A percentile compares a stretch with the other conserved stretches of the same genome.
These are phyloP conservation scores for Hura crepitans DNA, from an alignment of 441 rosid species.

Conservation along the genomic window DNA sequence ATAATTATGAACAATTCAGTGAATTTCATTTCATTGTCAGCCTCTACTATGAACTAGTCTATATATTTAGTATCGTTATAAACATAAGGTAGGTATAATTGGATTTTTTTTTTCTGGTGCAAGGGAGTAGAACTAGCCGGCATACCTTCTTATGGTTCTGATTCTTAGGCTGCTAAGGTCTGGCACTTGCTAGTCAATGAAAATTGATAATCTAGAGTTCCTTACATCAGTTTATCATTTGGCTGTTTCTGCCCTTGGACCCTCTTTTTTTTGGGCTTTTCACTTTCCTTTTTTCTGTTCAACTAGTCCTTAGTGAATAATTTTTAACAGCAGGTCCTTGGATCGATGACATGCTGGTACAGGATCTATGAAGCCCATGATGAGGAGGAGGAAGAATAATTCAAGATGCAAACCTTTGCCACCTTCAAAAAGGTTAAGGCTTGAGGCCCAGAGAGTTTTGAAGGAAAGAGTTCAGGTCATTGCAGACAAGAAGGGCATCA, in stretches of 20 bases:
- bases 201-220: background rate
- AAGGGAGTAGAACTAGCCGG: too few species aligned
- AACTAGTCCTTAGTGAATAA: conserved; percentile 52
- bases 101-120: too few species aligned
- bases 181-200: background rate
- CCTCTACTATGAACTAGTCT: background rate
- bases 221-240: background rate
- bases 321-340: conserved; percentile 78
- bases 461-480: conserved; percentile 97
- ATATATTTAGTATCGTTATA: too few species aligned
- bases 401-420: conserved; percentile 79
- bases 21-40: background rate
- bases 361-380: conserved; percentile 74
- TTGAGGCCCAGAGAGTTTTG: conserved; percentile 91
- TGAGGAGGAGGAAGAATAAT: conserved; percentile 61
- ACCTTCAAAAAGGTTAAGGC: conserved; percentile 89
- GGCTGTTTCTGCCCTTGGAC: conserved; percentile 4
- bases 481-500: conserved; percentile 93
- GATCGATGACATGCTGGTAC: conserved; percentile 86
- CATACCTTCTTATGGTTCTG: background rate
- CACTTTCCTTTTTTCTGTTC: conserved; percentile 26
- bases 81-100: background rate
- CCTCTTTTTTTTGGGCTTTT: conserved; percentile 14
- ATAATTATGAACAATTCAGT: background rate
- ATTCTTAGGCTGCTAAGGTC: background rate